Percentiles rank a stretch among this genome's conserved stretches.
Evolutionary conservation across 257 asterid genomes (phyloP).

Genomic region (Plantago ovata): DNA sequence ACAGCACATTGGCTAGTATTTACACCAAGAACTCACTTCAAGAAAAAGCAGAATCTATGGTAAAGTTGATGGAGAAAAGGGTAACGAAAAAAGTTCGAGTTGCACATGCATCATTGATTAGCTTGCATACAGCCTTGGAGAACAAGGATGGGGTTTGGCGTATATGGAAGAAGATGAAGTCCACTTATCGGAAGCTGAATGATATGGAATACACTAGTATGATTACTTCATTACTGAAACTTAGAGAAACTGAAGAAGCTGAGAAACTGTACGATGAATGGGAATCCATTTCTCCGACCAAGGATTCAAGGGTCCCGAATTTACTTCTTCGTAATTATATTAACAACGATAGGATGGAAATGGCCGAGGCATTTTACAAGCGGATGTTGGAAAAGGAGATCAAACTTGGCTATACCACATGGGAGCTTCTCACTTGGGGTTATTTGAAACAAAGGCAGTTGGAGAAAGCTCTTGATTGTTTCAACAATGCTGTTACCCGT

Average conservation of each 20-base stretch:
- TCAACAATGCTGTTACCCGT: conserved; percentile 51
- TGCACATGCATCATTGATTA: conserved; percentile 72
- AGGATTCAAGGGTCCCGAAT: conserved; percentile 76
- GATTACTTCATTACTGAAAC: conserved; percentile 68
- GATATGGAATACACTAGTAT: conserved; percentile 76
- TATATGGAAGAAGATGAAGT: conserved; percentile 79
- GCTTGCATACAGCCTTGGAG: conserved; percentile 61
- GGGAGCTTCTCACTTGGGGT: conserved; percentile 88
- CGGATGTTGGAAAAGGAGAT: conserved; percentile 53
- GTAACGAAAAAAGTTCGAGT: conserved; percentile 51
- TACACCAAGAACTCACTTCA: conserved; percentile 62
- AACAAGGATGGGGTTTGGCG: conserved; percentile 51
- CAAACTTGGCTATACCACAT: conserved; percentile 68
- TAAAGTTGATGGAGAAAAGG: conserved; percentile 84
- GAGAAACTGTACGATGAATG: conserved; percentile 71
- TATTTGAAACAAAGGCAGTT: conserved; percentile 53
- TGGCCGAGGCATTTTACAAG: conserved; percentile 53
- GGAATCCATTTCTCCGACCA: conserved; percentile 75
- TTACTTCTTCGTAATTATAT: conserved; percentile 78
- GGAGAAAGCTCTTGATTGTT: conserved; percentile 51
- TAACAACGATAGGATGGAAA: conserved; percentile 51
- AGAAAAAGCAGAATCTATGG: conserved; percentile 61
- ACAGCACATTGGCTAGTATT: conserved; percentile 80
- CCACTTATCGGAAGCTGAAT: conserved; percentile 53
- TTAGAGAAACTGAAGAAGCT: conserved; percentile 57